Base-by-base conservation (phyloP, 345 rosid genomes). In the Pseudoturritis turrita region DNA sequence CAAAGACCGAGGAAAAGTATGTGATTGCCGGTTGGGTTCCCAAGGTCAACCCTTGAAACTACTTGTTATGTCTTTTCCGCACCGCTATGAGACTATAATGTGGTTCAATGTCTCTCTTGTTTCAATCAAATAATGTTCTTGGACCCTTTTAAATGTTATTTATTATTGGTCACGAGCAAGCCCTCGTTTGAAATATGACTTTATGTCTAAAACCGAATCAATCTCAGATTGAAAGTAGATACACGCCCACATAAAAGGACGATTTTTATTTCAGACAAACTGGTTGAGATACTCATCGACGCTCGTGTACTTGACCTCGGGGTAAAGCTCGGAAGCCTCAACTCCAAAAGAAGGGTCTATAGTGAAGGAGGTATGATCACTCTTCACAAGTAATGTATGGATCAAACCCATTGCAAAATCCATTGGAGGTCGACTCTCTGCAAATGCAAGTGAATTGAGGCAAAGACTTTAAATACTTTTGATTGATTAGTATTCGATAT, bases 21-120 rank as follows among this genome's bases (percentile, higher is more conserved):
- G 84, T 95, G 75, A 71, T 95, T 52, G 83, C 96, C 0, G 97
- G 99, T 15, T 91, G 99, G 99, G 91, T 52, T 21, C 81, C 85
- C 0, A 89, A 95, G 87, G 88, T 95, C 53, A 80, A 91, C 81
- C 83, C 88, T 40, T 88, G 88, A 83, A 68, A 45, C 57, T 52
- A 43, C 26, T 15, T 17, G 47, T 9, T 35, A 33, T 21, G 4
- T 33, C 3, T 62, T 41, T 5, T 26, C 66, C 10, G 6, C 8
- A 43, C 35, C 18, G 3, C 25, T 50, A 39, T 40, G 26, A 25
- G 26, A 25, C 26, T 25, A 3, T 25, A 25, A 25, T 3, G 26
- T 25, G 26, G 26, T 25, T 25, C 26, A 25, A 25, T 3, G 26
- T 25, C 26, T 25, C 26, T 25, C 26, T 25, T 25, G 0, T 25